Conservation (phyloP, 148 eudicot species). For the Fagopyrum esculentum region DNA sequence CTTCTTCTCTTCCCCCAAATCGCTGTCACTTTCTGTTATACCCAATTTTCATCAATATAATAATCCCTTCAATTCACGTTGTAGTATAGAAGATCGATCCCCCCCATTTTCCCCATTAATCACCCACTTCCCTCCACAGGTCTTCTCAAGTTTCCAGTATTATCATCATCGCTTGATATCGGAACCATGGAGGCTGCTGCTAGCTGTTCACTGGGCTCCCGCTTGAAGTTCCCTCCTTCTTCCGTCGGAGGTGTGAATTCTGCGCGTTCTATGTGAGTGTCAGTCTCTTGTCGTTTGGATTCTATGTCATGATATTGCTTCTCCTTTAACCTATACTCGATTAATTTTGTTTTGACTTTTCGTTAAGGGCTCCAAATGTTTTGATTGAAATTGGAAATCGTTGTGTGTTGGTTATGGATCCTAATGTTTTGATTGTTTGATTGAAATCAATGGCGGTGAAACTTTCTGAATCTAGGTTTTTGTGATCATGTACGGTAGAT, state of each 20-base stretch:
- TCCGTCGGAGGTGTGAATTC: not conserved
- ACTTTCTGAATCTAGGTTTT: not conserved
- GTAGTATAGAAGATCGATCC: not conserved
- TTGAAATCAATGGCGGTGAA: not conserved
- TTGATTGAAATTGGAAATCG: not conserved
- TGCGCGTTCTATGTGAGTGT: slow-evolving; percentile 5
- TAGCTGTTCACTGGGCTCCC: not conserved
- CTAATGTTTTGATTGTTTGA: not conserved
- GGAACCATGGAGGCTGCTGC: slow-evolving; percentile 10
- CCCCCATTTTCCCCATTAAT: not conserved
- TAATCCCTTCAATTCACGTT: not conserved
- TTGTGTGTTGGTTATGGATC: not conserved
- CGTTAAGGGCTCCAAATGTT: not conserved
- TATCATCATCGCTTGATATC: not conserved
- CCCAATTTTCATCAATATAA: not conserved
- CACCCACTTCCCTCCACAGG: not conserved
- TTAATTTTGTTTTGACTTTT: not conserved
- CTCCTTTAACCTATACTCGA: not conserved
- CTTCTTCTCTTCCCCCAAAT: slow-evolving; percentile 9
- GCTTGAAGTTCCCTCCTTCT: not conserved
- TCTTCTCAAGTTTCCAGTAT: not conserved
- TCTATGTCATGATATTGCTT: not conserved
- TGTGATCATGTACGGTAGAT: not conserved
- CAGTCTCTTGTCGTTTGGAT: not conserved
- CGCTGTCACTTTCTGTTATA: slow-evolving; percentile 3